Percentiles rank a stretch among this genome's conserved stretches.
phyloP scores from a whole-genome alignment of 331 rosid genomes.

The Stylosanthes scabra region DNA sequence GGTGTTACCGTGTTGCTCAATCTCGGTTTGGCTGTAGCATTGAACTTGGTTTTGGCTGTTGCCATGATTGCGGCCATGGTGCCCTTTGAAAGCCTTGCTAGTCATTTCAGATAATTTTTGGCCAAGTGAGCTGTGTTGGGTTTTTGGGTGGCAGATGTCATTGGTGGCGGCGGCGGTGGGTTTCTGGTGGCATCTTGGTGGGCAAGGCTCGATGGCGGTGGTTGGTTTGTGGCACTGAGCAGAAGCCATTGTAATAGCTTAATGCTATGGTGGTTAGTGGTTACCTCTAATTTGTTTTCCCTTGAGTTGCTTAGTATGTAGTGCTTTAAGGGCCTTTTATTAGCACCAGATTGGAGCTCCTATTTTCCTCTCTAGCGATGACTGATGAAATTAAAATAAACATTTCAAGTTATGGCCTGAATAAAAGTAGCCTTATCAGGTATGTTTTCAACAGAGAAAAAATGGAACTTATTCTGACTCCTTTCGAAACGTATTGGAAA shows the following conservation, averaged over 20 bases:
- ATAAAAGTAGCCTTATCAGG: conserved; percentile 31
- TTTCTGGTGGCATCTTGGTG: conserved; percentile 48
- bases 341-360: conserved; percentile 20
- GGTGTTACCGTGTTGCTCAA: conserved; percentile 30
- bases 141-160: conserved; percentile 47
- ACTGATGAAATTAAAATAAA: conserved; percentile 45
- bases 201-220: conserved; percentile 39
- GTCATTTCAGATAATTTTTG: conserved; percentile 52
- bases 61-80: conserved; percentile 37
- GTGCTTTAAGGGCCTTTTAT: conserved; percentile 42
- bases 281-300: conserved; percentile 34
- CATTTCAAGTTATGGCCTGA: conserved; percentile 33
- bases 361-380: conserved; percentile 30
- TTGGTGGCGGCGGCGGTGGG: conserved; percentile 14
- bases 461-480: conserved; percentile 42
- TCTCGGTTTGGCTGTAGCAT: conserved; percentile 36
- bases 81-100: conserved; percentile 53
- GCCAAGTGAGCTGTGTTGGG: conserved; percentile 49
- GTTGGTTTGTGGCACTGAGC: conserved; percentile 39
- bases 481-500: conserved; percentile 14
- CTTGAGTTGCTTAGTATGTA: conserved; percentile 28
- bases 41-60: conserved; percentile 41
- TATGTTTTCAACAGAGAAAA: background rate
- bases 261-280: background rate
- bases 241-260: conserved; percentile 48